These are phyloP conservation scores for Dioscorea alata DNA, from an alignment of 106 monocot species.

Conservation along the genomic window DNA sequence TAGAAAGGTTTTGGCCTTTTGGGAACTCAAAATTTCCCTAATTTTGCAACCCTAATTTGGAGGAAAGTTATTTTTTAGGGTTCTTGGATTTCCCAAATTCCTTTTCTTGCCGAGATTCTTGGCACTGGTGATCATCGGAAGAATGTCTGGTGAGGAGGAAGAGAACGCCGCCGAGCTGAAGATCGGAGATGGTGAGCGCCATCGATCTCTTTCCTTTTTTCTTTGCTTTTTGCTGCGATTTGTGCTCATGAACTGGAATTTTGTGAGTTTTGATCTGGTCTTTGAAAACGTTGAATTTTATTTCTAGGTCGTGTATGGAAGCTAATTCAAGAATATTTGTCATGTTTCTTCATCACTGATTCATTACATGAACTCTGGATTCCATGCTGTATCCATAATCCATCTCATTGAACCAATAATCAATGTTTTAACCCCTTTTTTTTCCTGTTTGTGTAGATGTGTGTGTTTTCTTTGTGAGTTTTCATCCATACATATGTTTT, in stretches of 20 bases:
- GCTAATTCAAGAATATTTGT: neutral
- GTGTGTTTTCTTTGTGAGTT: too few species aligned
- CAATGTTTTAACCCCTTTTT: neutral
- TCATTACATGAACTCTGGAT: neutral
- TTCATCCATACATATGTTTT: too few species aligned
- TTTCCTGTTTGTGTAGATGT: too few species aligned
- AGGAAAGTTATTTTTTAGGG: too few species aligned
- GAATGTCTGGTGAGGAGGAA: slow-evolving; percentile 87
- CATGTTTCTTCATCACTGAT: neutral
- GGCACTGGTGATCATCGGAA: neutral
- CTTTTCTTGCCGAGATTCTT: too few species aligned
- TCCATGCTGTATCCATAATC: neutral
- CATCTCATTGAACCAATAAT: neutral
- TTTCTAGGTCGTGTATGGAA: neutral
- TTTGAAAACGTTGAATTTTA: neutral
- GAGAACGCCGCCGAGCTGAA: slow-evolving; percentile 93
- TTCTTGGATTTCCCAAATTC: too few species aligned
- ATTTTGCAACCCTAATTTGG: too few species aligned
- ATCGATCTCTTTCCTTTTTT: neutral
- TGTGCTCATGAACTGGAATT: too few species aligned
- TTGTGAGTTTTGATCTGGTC: too few species aligned
- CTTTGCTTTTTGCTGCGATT: neutral
- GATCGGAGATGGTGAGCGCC: slow-evolving; percentile 59
- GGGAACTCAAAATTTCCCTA: too few species aligned
- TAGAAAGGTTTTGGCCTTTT: too few species aligned